Percentiles rank a stretch among this genome's conserved stretches.
Evolutionary conservation across 2,329 filamentous ascomycete genomes (phyloP).

Genomic region (Hortaea werneckii): DNA sequence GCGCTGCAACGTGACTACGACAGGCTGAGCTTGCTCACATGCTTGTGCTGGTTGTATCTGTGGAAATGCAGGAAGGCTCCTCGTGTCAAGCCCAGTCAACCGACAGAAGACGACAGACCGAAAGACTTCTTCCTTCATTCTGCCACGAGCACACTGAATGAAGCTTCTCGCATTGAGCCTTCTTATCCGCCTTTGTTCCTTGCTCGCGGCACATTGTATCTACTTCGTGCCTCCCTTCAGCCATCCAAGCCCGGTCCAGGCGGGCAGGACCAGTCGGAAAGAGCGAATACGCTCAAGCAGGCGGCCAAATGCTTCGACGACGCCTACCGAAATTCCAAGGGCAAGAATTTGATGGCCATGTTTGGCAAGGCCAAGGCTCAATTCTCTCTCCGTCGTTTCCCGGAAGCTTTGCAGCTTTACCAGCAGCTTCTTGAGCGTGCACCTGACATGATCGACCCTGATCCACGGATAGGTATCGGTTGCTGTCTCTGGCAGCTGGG

Average conservation of each 20-base stretch:
- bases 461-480: constrained; percentile 90
- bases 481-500: constrained; percentile 96
- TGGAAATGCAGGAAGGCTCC: constrained; percentile 79
- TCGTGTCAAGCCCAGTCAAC: constrained; percentile 48
- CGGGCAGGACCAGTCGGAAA: constrained; percentile 56
- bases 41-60: constrained; percentile 83
- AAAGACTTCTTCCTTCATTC: constrained; percentile 89
- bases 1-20: constrained; percentile 61
- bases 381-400: constrained; percentile 77
- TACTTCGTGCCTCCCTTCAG: constrained; percentile 78
- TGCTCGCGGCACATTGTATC: constrained; percentile 77
- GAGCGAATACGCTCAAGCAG: constrained; percentile 67
- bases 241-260: constrained; percentile 59
- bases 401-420: constrained; percentile 73
- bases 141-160: constrained; percentile 86
- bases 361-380: constrained; percentile 81
- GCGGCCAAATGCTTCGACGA: constrained; percentile 93
- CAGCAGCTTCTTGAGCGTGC: constrained; percentile 79
- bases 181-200: constrained; percentile 85
- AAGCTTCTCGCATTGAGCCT: constrained; percentile 88
- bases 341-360: constrained; percentile 82
- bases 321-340: constrained; percentile 71
- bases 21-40: constrained; percentile 72
- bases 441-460: constrained; percentile 80
- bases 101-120: constrained; percentile 61